Percentiles rank a stretch among this genome's conserved stretches.
Evolutionary conservation across 495 filamentous ascomycete genomes (phyloP).

Genomic region (Penicillium simplicissimum): DNA sequence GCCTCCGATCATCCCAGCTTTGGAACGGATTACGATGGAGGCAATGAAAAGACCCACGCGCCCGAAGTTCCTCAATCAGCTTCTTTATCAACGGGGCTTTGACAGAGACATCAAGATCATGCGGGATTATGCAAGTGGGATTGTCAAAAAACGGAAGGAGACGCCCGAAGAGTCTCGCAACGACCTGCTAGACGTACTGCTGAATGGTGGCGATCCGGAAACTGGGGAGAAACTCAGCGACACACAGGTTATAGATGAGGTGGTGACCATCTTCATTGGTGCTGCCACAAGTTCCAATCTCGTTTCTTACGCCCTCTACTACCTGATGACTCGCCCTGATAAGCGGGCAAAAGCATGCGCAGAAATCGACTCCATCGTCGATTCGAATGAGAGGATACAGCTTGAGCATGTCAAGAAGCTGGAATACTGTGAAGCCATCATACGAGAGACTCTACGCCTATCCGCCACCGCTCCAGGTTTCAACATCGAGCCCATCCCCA

Average conservation of each 20-base stretch:
- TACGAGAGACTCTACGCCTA: slow-evolving; percentile 74
- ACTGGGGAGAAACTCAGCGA: slow-evolving; percentile 64
- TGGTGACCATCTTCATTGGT: slow-evolving; percentile 54
- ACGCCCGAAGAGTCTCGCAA: slow-evolving; percentile 53
- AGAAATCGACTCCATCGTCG: slow-evolving; percentile 46
- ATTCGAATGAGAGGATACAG: slow-evolving; percentile 30
- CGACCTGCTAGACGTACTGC: slow-evolving; percentile 70
- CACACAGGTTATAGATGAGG: slow-evolving; percentile 65
- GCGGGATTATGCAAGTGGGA: slow-evolving; percentile 57
- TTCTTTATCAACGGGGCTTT: slow-evolving; percentile 51
- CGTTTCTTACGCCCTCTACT: slow-evolving; percentile 47
- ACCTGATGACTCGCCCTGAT: slow-evolving; percentile 42
- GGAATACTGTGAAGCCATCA: slow-evolving; percentile 63
- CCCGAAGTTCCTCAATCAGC: slow-evolving; percentile 42
- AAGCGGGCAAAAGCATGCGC: slow-evolving; percentile 37
- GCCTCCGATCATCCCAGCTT: slow-evolving; percentile 37
- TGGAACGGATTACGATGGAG: slow-evolving; percentile 45
- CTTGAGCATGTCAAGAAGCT: slow-evolving; percentile 64
- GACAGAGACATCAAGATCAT: slow-evolving; percentile 56
- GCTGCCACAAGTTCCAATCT: slow-evolving; percentile 48
- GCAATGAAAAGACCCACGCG: slow-evolving; percentile 42
- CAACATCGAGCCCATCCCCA: slow-evolving; percentile 54
- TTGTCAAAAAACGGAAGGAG: slow-evolving; percentile 55
- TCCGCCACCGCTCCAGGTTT: slow-evolving; percentile 65
- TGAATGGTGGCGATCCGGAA: slow-evolving; percentile 64